These are phyloP conservation scores for Phyllosticta paracitricarpa DNA, from an alignment of 2,329 filamentous ascomycete genomes.

Conservation along the genomic window DNA sequence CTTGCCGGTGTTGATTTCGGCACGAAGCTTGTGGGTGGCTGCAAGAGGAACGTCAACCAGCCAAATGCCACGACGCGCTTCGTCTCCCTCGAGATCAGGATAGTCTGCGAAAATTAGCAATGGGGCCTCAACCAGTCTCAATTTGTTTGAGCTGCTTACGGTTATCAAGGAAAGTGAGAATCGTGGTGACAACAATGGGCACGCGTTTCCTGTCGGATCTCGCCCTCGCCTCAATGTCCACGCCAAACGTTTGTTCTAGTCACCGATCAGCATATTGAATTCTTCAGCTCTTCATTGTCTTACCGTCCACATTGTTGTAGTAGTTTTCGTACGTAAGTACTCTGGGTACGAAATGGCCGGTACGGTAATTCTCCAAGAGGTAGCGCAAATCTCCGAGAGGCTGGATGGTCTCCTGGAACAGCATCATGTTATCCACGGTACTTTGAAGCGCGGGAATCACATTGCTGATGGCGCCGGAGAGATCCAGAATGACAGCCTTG, in stretches of 20 bases:
- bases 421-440: constrained; percentile 95
- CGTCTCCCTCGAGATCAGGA: constrained; percentile 92
- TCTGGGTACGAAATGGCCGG: constrained; percentile 80
- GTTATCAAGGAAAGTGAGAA: constrained; percentile 90
- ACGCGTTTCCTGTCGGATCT: constrained; percentile 92
- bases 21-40: constrained; percentile 75
- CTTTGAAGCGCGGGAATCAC: constrained; percentile 94
- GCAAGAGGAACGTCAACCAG: constrained; percentile 80
- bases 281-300: constrained; percentile 9
- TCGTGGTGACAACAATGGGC: constrained; percentile 80
- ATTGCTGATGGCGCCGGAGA: constrained; percentile 94
- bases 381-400: constrained; percentile 83
- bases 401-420: constrained; percentile 98
- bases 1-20: constrained; percentile 79
- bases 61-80: constrained; percentile 87
- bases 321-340: constrained; percentile 97
- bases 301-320: constrained; percentile 86
- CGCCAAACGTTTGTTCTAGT: constrained; percentile 85
- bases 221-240: constrained; percentile 92
- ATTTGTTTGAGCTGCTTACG: constrained; percentile 33
- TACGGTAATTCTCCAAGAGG: constrained; percentile 92
- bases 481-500: constrained; percentile 95
- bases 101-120: constrained; percentile 48
- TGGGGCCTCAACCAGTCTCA: constrained; percentile 8
- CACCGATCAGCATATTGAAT: background rate